Percentiles rank a stretch among this genome's conserved stretches.
Evolutionary conservation across 2,329 filamentous ascomycete genomes (phyloP).

Genomic region (Talaromyces pinophilus): DNA sequence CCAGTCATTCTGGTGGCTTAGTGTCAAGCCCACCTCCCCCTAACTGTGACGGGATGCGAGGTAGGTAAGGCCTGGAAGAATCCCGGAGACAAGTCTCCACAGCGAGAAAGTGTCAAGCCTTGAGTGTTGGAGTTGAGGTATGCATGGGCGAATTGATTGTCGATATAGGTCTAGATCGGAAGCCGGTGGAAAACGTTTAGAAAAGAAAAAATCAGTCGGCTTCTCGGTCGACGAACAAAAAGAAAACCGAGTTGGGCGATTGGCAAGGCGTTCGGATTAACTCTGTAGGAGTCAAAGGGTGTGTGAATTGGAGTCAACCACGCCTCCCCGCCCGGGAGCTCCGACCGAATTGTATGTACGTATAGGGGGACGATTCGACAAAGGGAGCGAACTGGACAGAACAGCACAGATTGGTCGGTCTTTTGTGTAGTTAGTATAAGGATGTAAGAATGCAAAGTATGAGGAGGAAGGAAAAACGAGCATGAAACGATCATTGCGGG

Average conservation of each 20-base stretch:
- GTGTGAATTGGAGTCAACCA: constrained; percentile 15
- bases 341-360: constrained; percentile 8
- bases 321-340: constrained; percentile 20
- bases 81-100: constrained; percentile 28
- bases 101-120: constrained; percentile 25
- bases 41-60: constrained; percentile 13
- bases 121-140: constrained; percentile 23
- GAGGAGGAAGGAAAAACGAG: constrained; percentile 7
- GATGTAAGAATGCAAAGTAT: background rate
- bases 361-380: background rate
- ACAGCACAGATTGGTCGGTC: background rate
- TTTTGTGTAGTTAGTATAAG: background rate
- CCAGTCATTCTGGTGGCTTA: constrained; percentile 34
- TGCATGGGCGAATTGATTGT: constrained; percentile 17
- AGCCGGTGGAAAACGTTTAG: background rate
- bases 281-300: constrained; percentile 7
- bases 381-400: background rate
- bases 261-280: background rate
- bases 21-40: constrained; percentile 14
- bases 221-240: constrained; percentile 1
- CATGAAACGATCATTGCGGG: background rate
- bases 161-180: background rate
- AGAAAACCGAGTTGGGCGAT: background rate
- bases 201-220: background rate
- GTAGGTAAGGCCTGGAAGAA: constrained; percentile 2